These are phyloP conservation scores for Serendipita indica DNA, from an alignment of 768 basidiomycete genomes.

Conservation along the genomic window DNA sequence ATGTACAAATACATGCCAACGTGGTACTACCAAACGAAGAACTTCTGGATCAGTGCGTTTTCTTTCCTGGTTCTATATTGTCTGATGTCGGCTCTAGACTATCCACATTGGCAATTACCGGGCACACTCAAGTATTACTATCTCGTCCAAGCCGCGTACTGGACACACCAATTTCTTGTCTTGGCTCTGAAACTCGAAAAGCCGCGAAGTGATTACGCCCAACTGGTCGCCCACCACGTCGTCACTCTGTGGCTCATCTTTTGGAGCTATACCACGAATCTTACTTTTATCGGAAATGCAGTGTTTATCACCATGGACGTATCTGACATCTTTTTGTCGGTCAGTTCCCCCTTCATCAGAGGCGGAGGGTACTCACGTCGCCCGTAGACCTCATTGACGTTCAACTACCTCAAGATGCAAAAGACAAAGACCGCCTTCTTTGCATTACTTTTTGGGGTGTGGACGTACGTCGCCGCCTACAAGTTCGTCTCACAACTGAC, in stretches of 20 bases:
- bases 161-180: slow-evolving; percentile 90
- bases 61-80: neutral
- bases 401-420: slow-evolving; percentile 72
- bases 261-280: slow-evolving; percentile 72
- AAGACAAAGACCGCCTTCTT: slow-evolving; percentile 49
- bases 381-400: slow-evolving; percentile 58
- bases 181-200: slow-evolving; percentile 78
- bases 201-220: slow-evolving; percentile 79
- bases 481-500: neutral
- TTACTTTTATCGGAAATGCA: slow-evolving; percentile 80
- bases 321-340: slow-evolving; percentile 77
- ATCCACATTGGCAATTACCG: slow-evolving; percentile 81
- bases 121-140: slow-evolving; percentile 82
- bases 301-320: slow-evolving; percentile 96
- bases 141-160: slow-evolving; percentile 83
- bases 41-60: slow-evolving; percentile 66
- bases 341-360: slow-evolving; percentile 27
- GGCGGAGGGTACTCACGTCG: too few species aligned
- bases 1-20: slow-evolving; percentile 69
- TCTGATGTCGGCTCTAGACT: slow-evolving; percentile 37
- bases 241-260: slow-evolving; percentile 92
- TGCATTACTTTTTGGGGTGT: slow-evolving; percentile 47
- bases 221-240: slow-evolving; percentile 79
- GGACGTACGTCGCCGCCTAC: slow-evolving; percentile 56
- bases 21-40: slow-evolving; percentile 70